Base-by-base conservation (phyloP, 139 green algal genomes). In the Chlamydomonas sp. region DNA sequence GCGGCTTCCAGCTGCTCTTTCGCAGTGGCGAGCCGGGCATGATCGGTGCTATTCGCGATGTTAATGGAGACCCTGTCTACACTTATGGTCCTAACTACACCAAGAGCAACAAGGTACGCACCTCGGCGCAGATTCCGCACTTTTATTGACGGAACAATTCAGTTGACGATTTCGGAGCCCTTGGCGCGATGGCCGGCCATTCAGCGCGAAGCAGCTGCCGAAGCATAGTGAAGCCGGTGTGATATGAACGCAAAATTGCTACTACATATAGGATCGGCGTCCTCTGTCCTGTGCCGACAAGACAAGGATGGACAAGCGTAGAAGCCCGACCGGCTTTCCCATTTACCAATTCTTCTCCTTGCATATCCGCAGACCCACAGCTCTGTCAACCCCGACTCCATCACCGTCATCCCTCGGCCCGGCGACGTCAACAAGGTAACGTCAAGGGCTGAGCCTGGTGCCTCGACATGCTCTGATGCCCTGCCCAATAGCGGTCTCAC, bases 341-440 rank as follows among this genome's bases (percentile, higher is more conserved):
- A 49, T 49, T 49, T 49, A 49, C 31, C 31, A 68, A 16, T 17
- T 10, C 8, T 5, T 16, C 3, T 57, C 79, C 20, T 31, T 20
- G 2, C 62, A 3, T 18, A 15, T 57, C 57, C 8, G 1, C 69
- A 79, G 81, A 14, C 7, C 5, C 63, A 79, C 10, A 31, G 58
- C 17, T 79, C 69, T 1, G 81, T 86, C 69, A 69, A 79, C 81
- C 81, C 81, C 0, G 81, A 86, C 69, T 3, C 60, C 5, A 69
- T 16, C 20, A 63, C 81, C 0, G 69, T 86, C 10, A 9, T 86
- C 8, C 81, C 81, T 4, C 81, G 81, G 69, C 12, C 10, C 4
- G 81, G 68, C 9, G 68, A 86, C 68, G 69, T 69, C 49, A 85
- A 49, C 58, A 84, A 84, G 79, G 79, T 84, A 17, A 15, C 63